Percentiles rank a stretch among this genome's conserved stretches.
Conservation (phyloP, 2,329 filamentous ascomycete genomes). For the Xylaria sp. region DNA sequence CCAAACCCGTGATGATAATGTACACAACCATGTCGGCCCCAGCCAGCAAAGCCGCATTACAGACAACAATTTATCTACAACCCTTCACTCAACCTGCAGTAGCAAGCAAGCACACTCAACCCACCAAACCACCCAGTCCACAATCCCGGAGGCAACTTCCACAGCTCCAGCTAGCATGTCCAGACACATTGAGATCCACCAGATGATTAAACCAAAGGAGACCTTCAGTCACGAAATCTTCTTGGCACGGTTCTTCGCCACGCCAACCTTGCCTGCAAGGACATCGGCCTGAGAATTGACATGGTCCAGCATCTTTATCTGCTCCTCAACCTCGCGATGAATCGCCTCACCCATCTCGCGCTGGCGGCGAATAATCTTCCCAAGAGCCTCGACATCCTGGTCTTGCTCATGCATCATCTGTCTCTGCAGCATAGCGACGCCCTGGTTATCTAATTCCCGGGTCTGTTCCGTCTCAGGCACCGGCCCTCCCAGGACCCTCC, state of each 20-base stretch:
- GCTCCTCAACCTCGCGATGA: slow-evolving; percentile 72
- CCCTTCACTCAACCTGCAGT: slow-evolving; percentile 11
- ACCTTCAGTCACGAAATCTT: slow-evolving; percentile 57
- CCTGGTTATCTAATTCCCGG: slow-evolving; percentile 75
- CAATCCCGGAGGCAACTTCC: slow-evolving; percentile 6
- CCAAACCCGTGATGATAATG: no score
- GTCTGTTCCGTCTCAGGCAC: slow-evolving; percentile 77
- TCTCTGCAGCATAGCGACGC: slow-evolving; percentile 74
- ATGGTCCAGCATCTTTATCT: slow-evolving; percentile 72
- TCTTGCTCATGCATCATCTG: slow-evolving; percentile 79
- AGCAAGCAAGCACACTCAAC: slow-evolving; percentile 16
- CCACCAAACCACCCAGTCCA: slow-evolving; percentile 24
- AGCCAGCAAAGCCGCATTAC: no score
- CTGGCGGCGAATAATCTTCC: slow-evolving; percentile 72
- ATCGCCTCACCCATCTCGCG: slow-evolving; percentile 80
- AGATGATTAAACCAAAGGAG: not conserved
- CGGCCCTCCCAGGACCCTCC: slow-evolving; percentile 74
- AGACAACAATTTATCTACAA: no score
- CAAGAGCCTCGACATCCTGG: slow-evolving; percentile 70
- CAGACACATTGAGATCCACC: not conserved
- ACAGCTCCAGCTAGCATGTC: not conserved
- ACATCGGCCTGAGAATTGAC: slow-evolving; percentile 71
- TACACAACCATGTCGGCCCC: no score
- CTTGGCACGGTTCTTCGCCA: slow-evolving; percentile 74
- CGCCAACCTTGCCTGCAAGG: slow-evolving; percentile 69